Percentiles rank a stretch among this genome's conserved stretches.
These are phyloP conservation scores for Allium fistulosum DNA, from an alignment of 106 monocot genomes.

Conservation along the genomic window DNA sequence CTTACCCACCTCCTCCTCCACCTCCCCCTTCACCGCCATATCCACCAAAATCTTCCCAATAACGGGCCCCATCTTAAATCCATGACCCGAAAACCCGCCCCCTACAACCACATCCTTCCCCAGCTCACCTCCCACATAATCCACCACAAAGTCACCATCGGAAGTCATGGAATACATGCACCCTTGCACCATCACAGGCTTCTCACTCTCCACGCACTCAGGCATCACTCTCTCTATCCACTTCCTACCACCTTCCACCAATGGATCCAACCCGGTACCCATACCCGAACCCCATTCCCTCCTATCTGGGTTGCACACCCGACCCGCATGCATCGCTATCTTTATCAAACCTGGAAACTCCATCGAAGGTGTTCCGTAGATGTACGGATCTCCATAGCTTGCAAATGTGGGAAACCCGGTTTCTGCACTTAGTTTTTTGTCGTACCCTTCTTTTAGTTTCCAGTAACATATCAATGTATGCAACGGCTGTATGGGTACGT, in stretches of 20 bases:
- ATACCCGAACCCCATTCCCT: conserved; percentile 48
- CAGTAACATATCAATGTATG: conserved; percentile 77
- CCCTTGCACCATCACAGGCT: conserved; percentile 53
- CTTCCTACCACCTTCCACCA: conserved; percentile 15
- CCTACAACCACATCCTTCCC: conserved; percentile 76
- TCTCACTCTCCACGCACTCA: conserved; percentile 30
- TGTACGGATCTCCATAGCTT: conserved; percentile 55
- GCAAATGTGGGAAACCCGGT: conserved; percentile 80
- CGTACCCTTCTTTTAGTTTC: conserved; percentile 39
- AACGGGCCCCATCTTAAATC: conserved; percentile 93
- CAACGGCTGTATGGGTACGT: conserved; percentile 60
- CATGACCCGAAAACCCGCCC: conserved; percentile 89
- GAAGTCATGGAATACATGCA: conserved; percentile 97
- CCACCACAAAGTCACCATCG: conserved; percentile 73
- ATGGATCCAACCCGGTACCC: not conserved
- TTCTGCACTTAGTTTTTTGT: conserved; percentile 20
- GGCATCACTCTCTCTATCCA: conserved; percentile 58
- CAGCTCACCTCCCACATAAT: conserved; percentile 73
- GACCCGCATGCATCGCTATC: conserved; percentile 55
- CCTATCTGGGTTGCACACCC: conserved; percentile 58
- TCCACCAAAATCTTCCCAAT: conserved; percentile 71
- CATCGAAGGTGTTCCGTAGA: conserved; percentile 78
- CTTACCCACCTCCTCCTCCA: conserved; percentile 44
- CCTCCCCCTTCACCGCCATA: conserved; percentile 36
- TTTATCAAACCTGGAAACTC: conserved; percentile 93